Conservation (phyloP, 2,329 filamentous ascomycete genomes). For the Ophiocordyceps robertsii region DNA sequence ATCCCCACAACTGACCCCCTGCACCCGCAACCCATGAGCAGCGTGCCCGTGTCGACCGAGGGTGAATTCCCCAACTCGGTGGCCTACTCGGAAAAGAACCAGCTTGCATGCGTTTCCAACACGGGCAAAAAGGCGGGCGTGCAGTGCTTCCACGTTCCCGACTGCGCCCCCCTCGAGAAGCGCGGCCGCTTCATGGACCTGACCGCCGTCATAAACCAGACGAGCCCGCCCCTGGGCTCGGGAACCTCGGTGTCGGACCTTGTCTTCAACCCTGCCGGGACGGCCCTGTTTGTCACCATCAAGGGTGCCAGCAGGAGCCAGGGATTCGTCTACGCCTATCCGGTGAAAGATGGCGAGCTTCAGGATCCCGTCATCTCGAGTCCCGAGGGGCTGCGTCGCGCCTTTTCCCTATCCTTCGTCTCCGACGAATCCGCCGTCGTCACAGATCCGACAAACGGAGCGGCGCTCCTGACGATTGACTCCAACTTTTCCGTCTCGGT, state of each 20-base stretch:
- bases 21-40: not conserved
- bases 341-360: not conserved
- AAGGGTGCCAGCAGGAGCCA: conserved; percentile 1
- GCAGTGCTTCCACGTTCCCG: conserved; percentile 1
- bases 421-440: not conserved
- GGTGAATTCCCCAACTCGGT: conserved; percentile 3
- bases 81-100: conserved; percentile 2
- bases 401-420: conserved; percentile 1
- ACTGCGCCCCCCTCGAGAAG: not conserved
- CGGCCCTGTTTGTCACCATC: conserved; percentile 2
- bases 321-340: conserved; percentile 1
- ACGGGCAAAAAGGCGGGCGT: conserved; percentile 1
- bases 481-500: not conserved
- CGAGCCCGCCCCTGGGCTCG: not conserved
- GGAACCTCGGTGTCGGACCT: not conserved
- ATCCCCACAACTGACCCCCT: conserved; percentile 1
- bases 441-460: conserved; percentile 1
- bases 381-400: not conserved
- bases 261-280: conserved; percentile 1
- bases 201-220: conserved; percentile 2
- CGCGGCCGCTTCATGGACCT: not conserved
- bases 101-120: conserved; percentile 2
- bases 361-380: not conserved
- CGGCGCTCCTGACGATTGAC: not conserved
- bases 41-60: not conserved